Evolutionary conservation across 176 grass and related monocot species (phyloP), one percentile per base, ranked within the genome.

Genomic region (Aegilops sharonensis): DNA sequence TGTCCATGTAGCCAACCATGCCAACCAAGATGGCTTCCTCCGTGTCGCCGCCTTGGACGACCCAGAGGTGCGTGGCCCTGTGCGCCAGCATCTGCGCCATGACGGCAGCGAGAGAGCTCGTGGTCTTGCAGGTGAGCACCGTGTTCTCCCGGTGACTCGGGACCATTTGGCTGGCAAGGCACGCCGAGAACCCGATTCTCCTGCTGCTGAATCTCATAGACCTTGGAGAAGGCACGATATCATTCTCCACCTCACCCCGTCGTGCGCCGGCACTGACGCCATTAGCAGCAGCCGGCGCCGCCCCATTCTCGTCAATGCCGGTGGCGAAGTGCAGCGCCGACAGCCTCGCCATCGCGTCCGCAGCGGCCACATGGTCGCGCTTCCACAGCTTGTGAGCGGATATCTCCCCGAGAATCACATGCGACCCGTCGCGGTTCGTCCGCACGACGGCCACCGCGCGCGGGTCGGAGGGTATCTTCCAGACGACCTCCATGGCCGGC

Each of bases 61-160:
- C 87, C 89, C 92, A 94, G 48, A 94, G 60, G 68, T 91, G 89
- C n/a, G 87, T 87, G 17, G 87, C 81, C 81, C 89, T 74, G 52
- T 91, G 85, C 61, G 92, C 87, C 43, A 94, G 77, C 89, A 89
- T 87, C 89, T 94, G 87, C 12, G 87, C 92, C 92, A 94, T 94
- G 40, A 94, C 87, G 0, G 92, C 92, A 1, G 92, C 92, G 13
- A 94, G 87, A 21, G 89, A 94, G 81, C 92, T 94, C 2, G 81
- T 89, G 9, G 74, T 21, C 72, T 81, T 89, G 77, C 92, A 94
- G 25, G 87, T 91, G 24, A 94, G 85, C 32, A 85, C 83, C n/a
- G 37, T 65, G 68, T 85, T 91, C 89, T 82, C 70, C 12, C 80
- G 76, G 31, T 83, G 79, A 65, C 87, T 89, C 72, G 87, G 79